Percentiles rank a stretch among this genome's conserved stretches.
These are phyloP conservation scores for Gillenia trifoliata DNA, from an alignment of 306 rosid genomes.

Conservation along the genomic window DNA sequence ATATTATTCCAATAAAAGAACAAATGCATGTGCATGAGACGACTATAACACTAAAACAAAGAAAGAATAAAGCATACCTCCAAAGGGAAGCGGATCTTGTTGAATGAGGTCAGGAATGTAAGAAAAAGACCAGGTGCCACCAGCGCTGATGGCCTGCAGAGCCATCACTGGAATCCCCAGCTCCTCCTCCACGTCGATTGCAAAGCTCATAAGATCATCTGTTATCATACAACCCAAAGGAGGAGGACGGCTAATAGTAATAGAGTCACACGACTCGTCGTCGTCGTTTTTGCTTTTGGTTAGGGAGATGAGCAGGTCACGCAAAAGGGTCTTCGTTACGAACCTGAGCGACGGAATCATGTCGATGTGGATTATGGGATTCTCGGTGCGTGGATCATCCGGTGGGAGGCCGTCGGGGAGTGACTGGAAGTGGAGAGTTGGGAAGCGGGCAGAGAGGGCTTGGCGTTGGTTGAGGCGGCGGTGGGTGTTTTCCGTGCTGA, in stretches of 20 bases:
- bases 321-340: neutral
- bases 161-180: neutral
- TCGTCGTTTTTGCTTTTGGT: neutral
- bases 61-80: neutral
- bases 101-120: neutral
- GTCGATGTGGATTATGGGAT: neutral
- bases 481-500: constrained; percentile 3
- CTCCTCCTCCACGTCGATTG: constrained; percentile 7
- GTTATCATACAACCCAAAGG: neutral
- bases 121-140: neutral
- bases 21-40: too few species aligned
- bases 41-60: too few species aligned
- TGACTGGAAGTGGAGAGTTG: neutral
- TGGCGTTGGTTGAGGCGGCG: neutral
- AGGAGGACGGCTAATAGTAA: neutral
- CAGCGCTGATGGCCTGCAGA: neutral
- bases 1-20: too few species aligned
- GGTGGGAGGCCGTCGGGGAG: constrained; percentile 10
- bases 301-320: neutral
- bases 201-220: neutral
- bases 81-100: constrained; percentile 13
- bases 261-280: neutral
- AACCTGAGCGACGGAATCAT: neutral
- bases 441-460: neutral
- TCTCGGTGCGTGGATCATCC: neutral